These are phyloP conservation scores for Stephanodiscus minutulus DNA, from an alignment of 108 stramenopile species.

Conservation along the genomic window DNA sequence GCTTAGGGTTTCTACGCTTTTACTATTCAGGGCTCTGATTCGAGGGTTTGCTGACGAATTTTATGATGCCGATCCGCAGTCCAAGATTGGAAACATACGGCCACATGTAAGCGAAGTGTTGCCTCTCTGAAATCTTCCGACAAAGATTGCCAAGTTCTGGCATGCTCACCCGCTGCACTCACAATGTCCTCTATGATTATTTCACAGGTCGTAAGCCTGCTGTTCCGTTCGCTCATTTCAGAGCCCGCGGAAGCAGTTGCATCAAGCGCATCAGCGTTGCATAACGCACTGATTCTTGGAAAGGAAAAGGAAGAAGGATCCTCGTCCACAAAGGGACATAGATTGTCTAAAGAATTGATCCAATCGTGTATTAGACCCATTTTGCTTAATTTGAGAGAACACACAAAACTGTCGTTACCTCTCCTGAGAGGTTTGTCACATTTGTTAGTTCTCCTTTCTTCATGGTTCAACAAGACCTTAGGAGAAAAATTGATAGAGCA, in stretches of 20 bases:
- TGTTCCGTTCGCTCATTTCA: conserved; percentile 84
- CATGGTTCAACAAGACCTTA: conserved; percentile 85
- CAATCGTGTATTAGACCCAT: conserved; percentile 87
- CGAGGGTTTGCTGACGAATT: conserved; percentile 63
- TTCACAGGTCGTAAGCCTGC: conserved; percentile 74
- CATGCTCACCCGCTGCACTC: neutral
- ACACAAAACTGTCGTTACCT: conserved; percentile 69
- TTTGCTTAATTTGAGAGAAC: conserved; percentile 77
- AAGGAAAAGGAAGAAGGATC: conserved; percentile 37
- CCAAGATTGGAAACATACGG: conserved; percentile 73
- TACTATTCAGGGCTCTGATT: conserved; percentile 70
- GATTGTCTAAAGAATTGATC: conserved; percentile 79
- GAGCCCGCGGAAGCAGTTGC: conserved; percentile 54
- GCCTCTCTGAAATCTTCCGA: neutral
- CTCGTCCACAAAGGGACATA: conserved; percentile 44
- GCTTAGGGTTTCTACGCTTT: conserved; percentile 72
- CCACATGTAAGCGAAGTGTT: conserved; percentile 9
- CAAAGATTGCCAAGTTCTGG: neutral
- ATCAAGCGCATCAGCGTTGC: conserved; percentile 69
- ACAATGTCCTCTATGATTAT: neutral
- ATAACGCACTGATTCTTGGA: conserved; percentile 66
- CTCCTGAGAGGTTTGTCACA: conserved; percentile 72
- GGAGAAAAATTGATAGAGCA: conserved; percentile 89
- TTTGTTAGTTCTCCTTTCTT: conserved; percentile 71
- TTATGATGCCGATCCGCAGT: conserved; percentile 66